Base-by-base conservation (phyloP, 257 asterid species). In the Gentiana straminea region DNA sequence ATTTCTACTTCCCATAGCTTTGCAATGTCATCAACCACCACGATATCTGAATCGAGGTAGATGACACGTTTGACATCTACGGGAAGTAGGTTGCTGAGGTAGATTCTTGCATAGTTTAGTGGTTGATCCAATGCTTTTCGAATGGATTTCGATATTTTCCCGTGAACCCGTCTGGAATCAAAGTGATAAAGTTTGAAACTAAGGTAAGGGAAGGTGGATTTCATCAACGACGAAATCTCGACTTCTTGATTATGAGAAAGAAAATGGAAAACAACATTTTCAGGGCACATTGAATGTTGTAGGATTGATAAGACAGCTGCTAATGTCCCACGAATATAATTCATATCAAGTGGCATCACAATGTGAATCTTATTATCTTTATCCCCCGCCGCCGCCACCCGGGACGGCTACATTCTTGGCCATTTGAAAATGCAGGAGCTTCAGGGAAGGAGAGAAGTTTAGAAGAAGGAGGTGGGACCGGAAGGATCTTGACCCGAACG, bases 101-200 rank as follows among this genome's bases (percentile, higher is more conserved):
- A 87, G 15, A 87, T 82, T 4, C 96, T 64, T 0, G 96, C 93
- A 39, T 87, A 87, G 64, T 84, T 87, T n/a, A 87, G 57, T 3
- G 94, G 96, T 49, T 87, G 96, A 67, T 84, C 96, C 51, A 87
- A 55, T 35, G 96, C 93, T 45, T 82, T 87, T 8, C 93, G 64
- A 13, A 87, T 81, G 49, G 96, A 87, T 52, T 80, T 84, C 1
- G 96, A 80, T 44, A 87, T 84, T 55, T 82, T 84, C 0, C 79
- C 90, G 0, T 82, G 78, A 9, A 87, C 94, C 35, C 77, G 73
- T 13, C 54, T 64, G 0, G 94, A 79, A 52, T 87, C 79, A 32
- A 87, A 87, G 2, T 62, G 73, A 51, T 87, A 80, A 71, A 81
- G 66, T 39, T 64, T 73, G 83, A 80, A 87, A 12, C 47, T 69